Conservation (phyloP, 23 red algal species). For the Gracilaria gracilis region DNA sequence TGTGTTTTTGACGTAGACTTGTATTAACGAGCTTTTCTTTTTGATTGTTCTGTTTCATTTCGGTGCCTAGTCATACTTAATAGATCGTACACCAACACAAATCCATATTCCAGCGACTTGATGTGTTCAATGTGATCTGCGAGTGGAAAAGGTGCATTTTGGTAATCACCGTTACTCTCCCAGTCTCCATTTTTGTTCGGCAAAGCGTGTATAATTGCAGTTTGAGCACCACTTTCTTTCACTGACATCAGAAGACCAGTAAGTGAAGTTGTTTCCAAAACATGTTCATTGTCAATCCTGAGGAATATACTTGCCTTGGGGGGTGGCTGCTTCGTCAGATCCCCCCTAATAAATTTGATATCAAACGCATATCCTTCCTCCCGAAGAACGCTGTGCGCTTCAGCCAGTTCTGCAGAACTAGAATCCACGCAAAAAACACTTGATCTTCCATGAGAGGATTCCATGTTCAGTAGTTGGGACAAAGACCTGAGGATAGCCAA, state of each 20-base stretch:
- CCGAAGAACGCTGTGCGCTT: background rate
- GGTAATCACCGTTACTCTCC: no score
- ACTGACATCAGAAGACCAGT: background rate
- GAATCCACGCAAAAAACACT: background rate
- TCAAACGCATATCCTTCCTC: conserved; percentile 1
- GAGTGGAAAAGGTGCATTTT: background rate
- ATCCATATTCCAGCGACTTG: background rate
- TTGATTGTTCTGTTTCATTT: background rate
- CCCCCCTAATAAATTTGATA: background rate
- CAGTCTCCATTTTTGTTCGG: background rate
- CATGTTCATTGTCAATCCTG: background rate
- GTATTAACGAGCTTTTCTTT: no score
- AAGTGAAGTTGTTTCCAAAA: background rate
- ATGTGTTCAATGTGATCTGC: conserved; percentile 6
- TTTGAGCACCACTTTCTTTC: conserved; percentile 4
- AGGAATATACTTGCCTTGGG: conserved; percentile 5
- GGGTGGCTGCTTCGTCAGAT: background rate
- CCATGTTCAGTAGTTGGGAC: background rate
- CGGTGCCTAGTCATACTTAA: background rate
- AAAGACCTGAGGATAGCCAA: background rate
- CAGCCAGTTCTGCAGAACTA: background rate
- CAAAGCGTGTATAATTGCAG: conserved; percentile 1
- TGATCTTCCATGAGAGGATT: background rate
- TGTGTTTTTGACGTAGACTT: no score
- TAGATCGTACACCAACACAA: conserved; percentile 3